Evolutionary conservation across 2,329 filamentous ascomycete genomes (phyloP), one percentile per base, ranked within the genome.

Genomic region (Leptographium procerum): DNA sequence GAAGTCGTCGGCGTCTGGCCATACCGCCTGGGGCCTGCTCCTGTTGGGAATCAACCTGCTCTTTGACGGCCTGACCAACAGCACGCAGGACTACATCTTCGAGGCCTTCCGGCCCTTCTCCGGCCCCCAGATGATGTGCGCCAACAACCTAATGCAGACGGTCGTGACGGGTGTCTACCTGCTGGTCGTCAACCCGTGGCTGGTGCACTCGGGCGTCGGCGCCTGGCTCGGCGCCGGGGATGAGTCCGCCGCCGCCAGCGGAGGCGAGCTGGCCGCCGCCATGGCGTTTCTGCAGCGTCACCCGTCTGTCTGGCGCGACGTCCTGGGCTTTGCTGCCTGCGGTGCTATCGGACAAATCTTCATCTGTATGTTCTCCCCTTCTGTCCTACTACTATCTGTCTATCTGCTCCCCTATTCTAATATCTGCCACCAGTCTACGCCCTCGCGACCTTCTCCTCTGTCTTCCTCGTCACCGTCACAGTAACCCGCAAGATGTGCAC

Each of bases 61-160:
- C 24, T 94, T 99, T 67, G 94, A 99, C 71, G 94, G 94, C 63
- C 79, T 99, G 57, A 97, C 92, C 60, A 99, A 99, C 73, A 91
- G 87, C 57, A 96, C 92, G 2, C 94, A 99, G 77, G 94, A 99
- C 72, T 86, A 96, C 72, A 90, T 99, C 71, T 96, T 97, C 71
- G 73, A 75, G 63, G 79, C 83, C 8, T 95, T 91, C 73, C 84
- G 83, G 63, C 85, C 86, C 16, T 96, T 94, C 70, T 83, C 84
- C 3, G 94, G 94, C 11, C 91, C 92, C 60, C 94, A 99, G 80
- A 99, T 99, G 94, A 99, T 99, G 94, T 95, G 91, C 70, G 91
- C 92, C 45, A 90, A 96, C 73, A 99, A 97, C 70, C 76, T 96
- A 58, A 87, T 97, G 72, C 87, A 83, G 65, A 92, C 91, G 4